Evolutionary conservation across 192 early-diverging fungal species (phyloP), one percentile per base, ranked within the genome.

Genomic region (Lobulomyces angularis): DNA sequence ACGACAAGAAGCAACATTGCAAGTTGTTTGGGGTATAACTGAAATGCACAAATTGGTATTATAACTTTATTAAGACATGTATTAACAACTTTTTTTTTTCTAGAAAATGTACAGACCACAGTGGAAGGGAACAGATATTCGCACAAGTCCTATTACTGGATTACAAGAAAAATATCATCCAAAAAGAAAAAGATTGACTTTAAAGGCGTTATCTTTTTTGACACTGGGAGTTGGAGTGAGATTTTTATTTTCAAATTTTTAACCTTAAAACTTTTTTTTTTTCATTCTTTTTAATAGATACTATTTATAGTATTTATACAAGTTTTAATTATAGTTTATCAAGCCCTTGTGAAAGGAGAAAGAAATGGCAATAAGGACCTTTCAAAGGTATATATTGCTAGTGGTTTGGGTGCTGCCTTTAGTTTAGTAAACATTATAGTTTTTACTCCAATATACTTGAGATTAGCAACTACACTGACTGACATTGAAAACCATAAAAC

Each of bases 61-160:
- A n/a, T n/a, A n/a, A n/a, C n/a, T n/a, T n/a, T n/a, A n/a, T n/a
- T n/a, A n/a, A n/a, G n/a, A n/a, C n/a, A n/a, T n/a, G n/a, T n/a
- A n/a, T n/a, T n/a, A n/a, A n/a, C n/a, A n/a, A n/a, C n/a, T n/a
- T n/a, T n/a, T n/a, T n/a, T n/a, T n/a, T n/a, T n/a, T n/a, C 20
- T 48, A 51, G n/a, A 75, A 79, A 41, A 45, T 46, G 35, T 48
- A 60, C n/a, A 31, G 81, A 34, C 73, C 80, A 1, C 64, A 83
- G 37, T 83, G 70, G 62, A 52, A 63, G 32, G 50, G 45, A 16
- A 46, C 53, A 18, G 30, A 14, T 11, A 26, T 43, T 18, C 29
- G 41, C 16, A 37, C 14, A n/a, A 48, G 12, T 37, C 23, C 14
- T 1, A 19, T 46, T 14, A 58, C 55, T 3, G 17, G 16, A 20